These are phyloP conservation scores for Lodderomyces beijingensis DNA, from an alignment of 1,139 yeast genomes.

Conservation along the genomic window DNA sequence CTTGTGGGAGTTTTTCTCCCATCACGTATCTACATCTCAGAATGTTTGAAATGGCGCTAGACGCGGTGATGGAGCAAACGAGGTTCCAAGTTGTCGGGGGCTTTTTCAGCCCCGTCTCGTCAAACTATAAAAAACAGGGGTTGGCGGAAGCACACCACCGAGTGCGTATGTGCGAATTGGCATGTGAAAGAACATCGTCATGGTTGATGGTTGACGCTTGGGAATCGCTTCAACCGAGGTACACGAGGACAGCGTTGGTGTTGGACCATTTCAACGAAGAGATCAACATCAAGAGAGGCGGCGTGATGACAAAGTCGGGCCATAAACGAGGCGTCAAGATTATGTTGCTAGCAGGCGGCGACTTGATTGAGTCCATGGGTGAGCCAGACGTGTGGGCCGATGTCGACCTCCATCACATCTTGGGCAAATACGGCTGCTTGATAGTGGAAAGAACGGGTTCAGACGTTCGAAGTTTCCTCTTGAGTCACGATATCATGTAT, in stretches of 20 bases:
- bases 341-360: constrained; percentile 97
- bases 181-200: constrained; percentile 92
- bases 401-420: constrained; percentile 86
- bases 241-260: constrained; percentile 92
- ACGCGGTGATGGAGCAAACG: constrained; percentile 88
- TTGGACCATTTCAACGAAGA: constrained; percentile 96
- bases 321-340: constrained; percentile 83
- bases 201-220: constrained; percentile 99
- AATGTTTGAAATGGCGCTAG: constrained; percentile 98
- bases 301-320: constrained; percentile 71
- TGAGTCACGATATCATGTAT: constrained; percentile 94
- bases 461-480: constrained; percentile 86
- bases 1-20: constrained; percentile 97
- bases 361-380: constrained; percentile 97
- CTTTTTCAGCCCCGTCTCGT: constrained; percentile 94
- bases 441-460: constrained; percentile 96
- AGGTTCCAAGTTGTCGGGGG: constrained; percentile 96
- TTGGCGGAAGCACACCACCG: constrained; percentile 84
- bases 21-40: constrained; percentile 89
- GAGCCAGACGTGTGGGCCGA: constrained; percentile 99
- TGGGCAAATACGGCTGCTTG: constrained; percentile 93
- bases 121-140: constrained; percentile 90
- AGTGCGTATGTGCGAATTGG: constrained; percentile 96
- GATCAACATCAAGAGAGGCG: constrained; percentile 84
- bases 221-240: constrained; percentile 90